Evolutionary conservation across 225 moss, liverwort and hornwort genomes (phyloP).

Genomic region (Sphagnum tenellum): DNA sequence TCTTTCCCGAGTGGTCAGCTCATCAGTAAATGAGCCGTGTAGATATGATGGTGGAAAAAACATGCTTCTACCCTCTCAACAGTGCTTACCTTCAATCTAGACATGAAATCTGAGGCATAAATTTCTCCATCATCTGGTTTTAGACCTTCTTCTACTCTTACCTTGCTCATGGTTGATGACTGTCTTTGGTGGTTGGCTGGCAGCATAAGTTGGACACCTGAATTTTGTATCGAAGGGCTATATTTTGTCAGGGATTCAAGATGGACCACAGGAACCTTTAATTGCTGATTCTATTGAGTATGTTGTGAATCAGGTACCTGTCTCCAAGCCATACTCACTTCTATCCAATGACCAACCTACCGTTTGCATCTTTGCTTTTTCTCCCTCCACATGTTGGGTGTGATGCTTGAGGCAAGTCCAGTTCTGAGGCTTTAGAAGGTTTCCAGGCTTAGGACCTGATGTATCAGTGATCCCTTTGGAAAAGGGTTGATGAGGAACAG

Average conservation of each 20-base stretch:
- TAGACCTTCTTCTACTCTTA: no score
- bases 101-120: no score
- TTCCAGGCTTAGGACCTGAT: background rate
- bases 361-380: background rate
- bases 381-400: no score
- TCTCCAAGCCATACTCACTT: no score
- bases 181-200: conserved; percentile 12
- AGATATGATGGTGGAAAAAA: no score
- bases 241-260: conserved; percentile 88
- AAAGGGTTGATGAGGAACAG: background rate
- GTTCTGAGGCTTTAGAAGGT: background rate
- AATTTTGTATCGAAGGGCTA: conserved; percentile 85
- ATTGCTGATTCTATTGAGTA: conserved; percentile 98
- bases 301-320: conserved; percentile 72
- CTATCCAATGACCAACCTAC: background rate
- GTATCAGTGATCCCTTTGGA: background rate
- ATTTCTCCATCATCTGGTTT: no score
- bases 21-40: no score
- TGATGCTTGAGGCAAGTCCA: no score
- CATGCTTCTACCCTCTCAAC: no score
- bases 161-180: no score
- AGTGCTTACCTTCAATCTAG: no score
- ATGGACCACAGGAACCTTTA: conserved; percentile 79
- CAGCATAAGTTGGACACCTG: conserved; percentile 90
- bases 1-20: no score